These are phyloP conservation scores for Dactylellina leptospora DNA, from an alignment of 2,329 filamentous ascomycete species.

Conservation along the genomic window DNA sequence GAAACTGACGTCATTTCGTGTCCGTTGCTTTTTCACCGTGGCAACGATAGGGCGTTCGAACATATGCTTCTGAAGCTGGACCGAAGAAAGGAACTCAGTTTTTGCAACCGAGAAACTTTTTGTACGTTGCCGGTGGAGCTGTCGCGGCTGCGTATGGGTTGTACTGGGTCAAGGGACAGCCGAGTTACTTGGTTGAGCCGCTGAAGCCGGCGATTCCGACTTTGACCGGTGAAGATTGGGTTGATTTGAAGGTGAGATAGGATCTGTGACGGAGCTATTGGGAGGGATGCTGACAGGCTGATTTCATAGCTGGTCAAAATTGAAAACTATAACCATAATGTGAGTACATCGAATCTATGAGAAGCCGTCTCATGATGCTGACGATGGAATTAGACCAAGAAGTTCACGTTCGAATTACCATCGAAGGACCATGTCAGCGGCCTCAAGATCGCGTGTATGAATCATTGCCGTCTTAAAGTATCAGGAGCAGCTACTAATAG, in stretches of 20 bases:
- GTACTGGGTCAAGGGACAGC: constrained; percentile 63
- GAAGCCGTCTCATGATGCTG: neutral
- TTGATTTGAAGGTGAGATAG: constrained; percentile 58
- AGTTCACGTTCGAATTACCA: constrained; percentile 84
- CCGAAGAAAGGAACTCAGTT: constrained; percentile 46
- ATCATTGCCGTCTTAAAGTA: neutral
- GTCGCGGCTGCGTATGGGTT: constrained; percentile 68
- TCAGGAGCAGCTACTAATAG: neutral
- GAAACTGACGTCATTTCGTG: constrained; percentile 47
- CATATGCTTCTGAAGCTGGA: constrained; percentile 33
- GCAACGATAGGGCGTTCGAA: constrained; percentile 29
- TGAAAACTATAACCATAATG: constrained; percentile 51
- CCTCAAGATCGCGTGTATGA: constrained; percentile 76
- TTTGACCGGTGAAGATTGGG: constrained; percentile 59
- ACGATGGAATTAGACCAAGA: constrained; percentile 66
- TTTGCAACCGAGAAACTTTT: constrained; percentile 58
- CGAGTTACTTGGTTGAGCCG: constrained; percentile 52
- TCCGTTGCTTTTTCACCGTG: too few species aligned
- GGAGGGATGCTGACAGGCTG: neutral
- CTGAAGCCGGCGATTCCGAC: constrained; percentile 54
- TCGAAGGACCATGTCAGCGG: constrained; percentile 86
- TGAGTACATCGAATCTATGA: neutral
- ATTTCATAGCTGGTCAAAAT: constrained; percentile 34
- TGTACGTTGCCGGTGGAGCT: constrained; percentile 71
- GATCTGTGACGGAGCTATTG: neutral